A percentile compares a stretch with the other conserved stretches of the same genome.
These are phyloP conservation scores for Cicer arietinum DNA, from an alignment of 306 rosid genomes.

Conservation along the genomic window DNA sequence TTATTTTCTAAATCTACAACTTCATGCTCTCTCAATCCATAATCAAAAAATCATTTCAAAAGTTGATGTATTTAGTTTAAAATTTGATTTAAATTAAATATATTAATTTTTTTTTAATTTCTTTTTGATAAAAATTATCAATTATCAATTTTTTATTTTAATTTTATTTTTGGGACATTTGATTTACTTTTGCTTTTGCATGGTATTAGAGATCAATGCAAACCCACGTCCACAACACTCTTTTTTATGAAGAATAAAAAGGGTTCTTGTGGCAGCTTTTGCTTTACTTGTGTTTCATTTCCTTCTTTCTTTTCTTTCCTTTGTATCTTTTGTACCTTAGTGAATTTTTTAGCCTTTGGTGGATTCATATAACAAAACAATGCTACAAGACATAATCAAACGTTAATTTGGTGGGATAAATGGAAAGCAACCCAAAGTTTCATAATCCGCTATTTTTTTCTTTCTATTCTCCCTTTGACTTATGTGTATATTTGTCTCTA, in stretches of 20 bases:
- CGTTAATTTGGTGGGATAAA: constrained; percentile 42
- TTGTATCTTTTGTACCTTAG: constrained; percentile 44
- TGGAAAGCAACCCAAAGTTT: constrained; percentile 48
- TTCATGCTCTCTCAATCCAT: not conserved
- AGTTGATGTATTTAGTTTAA: too few species aligned
- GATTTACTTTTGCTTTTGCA: constrained; percentile 63
- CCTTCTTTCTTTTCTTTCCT: constrained; percentile 52
- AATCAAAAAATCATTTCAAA: too few species aligned
- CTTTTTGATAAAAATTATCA: too few species aligned
- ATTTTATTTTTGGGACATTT: not conserved
- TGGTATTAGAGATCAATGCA: constrained; percentile 57
- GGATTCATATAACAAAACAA: constrained; percentile 47
- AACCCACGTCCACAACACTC: constrained; percentile 57
- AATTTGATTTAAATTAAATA: too few species aligned
- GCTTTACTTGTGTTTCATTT: constrained; percentile 59
- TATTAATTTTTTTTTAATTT: too few species aligned
- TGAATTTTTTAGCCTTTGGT: constrained; percentile 38
- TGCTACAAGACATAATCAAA: constrained; percentile 54
- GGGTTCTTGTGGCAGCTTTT: constrained; percentile 75
- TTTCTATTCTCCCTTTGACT: constrained; percentile 37
- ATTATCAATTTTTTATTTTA: too few species aligned
- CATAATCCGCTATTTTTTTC: constrained; percentile 36
- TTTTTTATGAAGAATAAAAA: constrained; percentile 59
- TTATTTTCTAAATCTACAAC: constrained; percentile 8
- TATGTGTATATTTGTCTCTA: constrained; percentile 32